phyloP scores from a whole-genome alignment of 2,329 filamentous ascomycete species.

The Colletotrichum sp. region DNA sequence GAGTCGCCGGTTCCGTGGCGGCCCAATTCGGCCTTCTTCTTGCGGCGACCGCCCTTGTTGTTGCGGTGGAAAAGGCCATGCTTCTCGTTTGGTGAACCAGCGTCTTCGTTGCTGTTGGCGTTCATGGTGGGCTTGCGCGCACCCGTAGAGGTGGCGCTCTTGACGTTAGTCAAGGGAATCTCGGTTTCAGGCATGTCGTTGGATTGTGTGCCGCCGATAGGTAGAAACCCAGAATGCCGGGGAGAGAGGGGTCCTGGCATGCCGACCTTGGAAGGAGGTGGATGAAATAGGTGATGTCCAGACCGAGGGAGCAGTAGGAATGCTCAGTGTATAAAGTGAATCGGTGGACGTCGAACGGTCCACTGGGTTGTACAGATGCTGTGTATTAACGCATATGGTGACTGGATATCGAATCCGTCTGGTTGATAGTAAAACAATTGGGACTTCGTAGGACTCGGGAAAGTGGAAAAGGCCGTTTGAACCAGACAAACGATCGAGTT shows the following conservation, averaged over 20 bases:
- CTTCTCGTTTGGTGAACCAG: constrained; percentile 47
- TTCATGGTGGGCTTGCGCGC: constrained; percentile 52
- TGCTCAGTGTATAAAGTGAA: neutral
- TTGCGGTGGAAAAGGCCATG: constrained; percentile 44
- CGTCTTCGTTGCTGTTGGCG: constrained; percentile 37
- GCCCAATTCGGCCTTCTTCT: constrained; percentile 48
- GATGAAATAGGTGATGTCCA: neutral
- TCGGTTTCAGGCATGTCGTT: constrained; percentile 42
- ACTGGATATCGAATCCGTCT: constrained; percentile 20
- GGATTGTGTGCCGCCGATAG: constrained; percentile 35
- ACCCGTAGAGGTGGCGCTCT: constrained; percentile 60
- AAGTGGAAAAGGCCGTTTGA: neutral
- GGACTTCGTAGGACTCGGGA: neutral
- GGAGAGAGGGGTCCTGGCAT: constrained; percentile 37
- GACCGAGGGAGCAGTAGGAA: constrained; percentile 2
- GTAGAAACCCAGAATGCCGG: constrained; percentile 49
- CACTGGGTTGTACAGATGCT: neutral
- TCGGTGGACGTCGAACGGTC: neutral
- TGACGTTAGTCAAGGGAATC: constrained; percentile 62
- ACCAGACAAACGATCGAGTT: constrained; percentile 2
- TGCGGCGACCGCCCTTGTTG: constrained; percentile 55
- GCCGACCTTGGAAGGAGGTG: constrained; percentile 2
- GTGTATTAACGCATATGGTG: constrained; percentile 7
- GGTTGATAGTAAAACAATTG: neutral
- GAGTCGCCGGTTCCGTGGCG: constrained; percentile 50